Evolutionary conservation across 2,329 filamentous ascomycete genomes (phyloP), one percentile per base, ranked within the genome.

Genomic region (Leptographium radiaticola): DNA sequence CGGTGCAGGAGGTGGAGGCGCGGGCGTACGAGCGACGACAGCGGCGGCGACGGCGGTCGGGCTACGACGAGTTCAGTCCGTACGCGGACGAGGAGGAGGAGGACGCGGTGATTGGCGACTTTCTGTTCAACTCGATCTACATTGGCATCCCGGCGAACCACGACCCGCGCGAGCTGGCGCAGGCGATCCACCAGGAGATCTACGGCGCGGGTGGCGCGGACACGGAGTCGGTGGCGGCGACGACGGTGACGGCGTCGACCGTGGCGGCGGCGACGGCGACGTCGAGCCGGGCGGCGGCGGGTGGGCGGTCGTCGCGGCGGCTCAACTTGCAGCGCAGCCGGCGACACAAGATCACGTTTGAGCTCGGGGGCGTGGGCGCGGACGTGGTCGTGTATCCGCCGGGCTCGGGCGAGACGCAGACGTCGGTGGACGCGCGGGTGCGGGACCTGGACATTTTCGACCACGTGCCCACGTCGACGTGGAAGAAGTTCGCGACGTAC

Each of bases 91-190:
- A 83, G 39, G 83, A 91, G 30, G 86, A 95, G 49, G 86, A 90
- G 45, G 87, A 90, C 67, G 87, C 83, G 13, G 87, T 86, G 7
- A 94, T 97, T 67, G 89, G 89, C 7, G 94, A 98, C 65, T 95
- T 94, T 61, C 75, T 98, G 16, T 98, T 98, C 76, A 97, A 98
- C 66, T 98, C 93, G 0, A 95, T 98, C 53, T 98, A 96, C 71
- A 96, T 98, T 61, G 89, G 87, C 15, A 87, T 98, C 18, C 87
- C 91, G 0, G 79, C 87, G 12, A 93, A 90, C 61, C 81, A 85
- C 55, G 91, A 97, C 61, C 89, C 89, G 6, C 80, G 80, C 52
- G 88, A 95, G 34, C 76, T 97, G 11, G 76, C 87, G 5, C 80
- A 81, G 47, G 87, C 86, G 42, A 95, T 98, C 68, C 95, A 96